Base-by-base conservation (phyloP, 208 protist species). In the Leishmania mexicana region DNA sequence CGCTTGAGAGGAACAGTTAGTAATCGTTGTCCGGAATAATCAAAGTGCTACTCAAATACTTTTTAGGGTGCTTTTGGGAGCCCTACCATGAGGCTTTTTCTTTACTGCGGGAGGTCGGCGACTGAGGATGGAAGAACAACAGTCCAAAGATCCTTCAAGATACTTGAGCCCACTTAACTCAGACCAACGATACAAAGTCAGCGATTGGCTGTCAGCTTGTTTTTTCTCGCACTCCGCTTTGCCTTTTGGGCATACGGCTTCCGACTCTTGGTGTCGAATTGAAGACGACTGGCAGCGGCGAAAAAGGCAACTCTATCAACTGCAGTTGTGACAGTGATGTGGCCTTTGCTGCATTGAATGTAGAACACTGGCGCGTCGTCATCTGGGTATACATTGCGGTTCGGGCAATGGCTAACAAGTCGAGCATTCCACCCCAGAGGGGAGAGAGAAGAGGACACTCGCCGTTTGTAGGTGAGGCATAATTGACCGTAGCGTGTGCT, bases 271-370 rank as follows among this genome's bases (percentile, higher is more conserved):
- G 65, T 65, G 24, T 85, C 77, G 42, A 19, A 75, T 21, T 85
- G 82, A 62, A 85, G 64, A 0, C 82, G 77, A 49, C 73, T 85
- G 1, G 74, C 82, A 11, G 78, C 82, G 0, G 82, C 78, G 11
- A 82, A 85, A 53, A 85, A 82, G 17, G 82, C 82, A 3, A 82
- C 47, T 68, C 53, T 73, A 45, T 85, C 82, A 4, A 85, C 42
- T 62, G 82, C 82, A 0, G 82, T 85, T 11, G 82, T 85, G 0
- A 85, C 49, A 4, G 31, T 40, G 4, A 85, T 79, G 11, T 10
- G 1, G 0, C 54, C 54, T 51, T 85, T 85, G 13, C 38, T 35
- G 31, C 82, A 82, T 42, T 72, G 40, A 40, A 85, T 81, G 78
- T 79, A 85, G 54, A 85, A 85, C 2, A 85, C 51, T 31, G 82